These are phyloP conservation scores for Nevesoporus exiguus DNA, from an alignment of 768 basidiomycete genomes.

Conservation along the genomic window DNA sequence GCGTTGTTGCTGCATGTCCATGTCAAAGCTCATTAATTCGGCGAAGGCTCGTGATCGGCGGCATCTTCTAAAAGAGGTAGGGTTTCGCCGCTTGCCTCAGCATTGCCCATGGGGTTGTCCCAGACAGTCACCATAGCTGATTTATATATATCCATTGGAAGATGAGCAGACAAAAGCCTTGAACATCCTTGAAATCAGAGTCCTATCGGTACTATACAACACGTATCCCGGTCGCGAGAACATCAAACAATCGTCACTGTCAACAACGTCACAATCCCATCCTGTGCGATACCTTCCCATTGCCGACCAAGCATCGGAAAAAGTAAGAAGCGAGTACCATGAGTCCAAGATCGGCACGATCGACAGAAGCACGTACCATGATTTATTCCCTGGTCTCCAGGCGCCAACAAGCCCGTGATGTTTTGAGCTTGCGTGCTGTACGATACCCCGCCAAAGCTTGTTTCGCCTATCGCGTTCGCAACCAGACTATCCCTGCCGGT, in stretches of 20 bases:
- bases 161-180: neutral
- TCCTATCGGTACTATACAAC: neutral
- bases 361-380: slow-evolving; percentile 35
- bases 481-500: slow-evolving; percentile 38
- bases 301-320: neutral
- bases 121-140: too few relatives aligned
- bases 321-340: neutral
- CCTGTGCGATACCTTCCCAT: slow-evolving; percentile 50
- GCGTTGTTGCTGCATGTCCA: too few relatives aligned
- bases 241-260: slow-evolving; percentile 45
- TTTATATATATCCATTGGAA: neutral
- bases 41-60: too few relatives aligned
- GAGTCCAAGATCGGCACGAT: neutral
- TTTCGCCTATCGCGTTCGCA: slow-evolving; percentile 35
- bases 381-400: slow-evolving; percentile 51
- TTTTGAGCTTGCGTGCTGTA: slow-evolving; percentile 47
- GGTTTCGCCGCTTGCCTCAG: too few relatives aligned
- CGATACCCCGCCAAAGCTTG: slow-evolving; percentile 39
- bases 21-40: too few relatives aligned
- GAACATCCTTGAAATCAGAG: neutral
- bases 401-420: slow-evolving; percentile 50
- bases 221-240: neutral
- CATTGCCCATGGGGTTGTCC: too few relatives aligned
- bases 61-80: too few relatives aligned
- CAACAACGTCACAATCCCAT: slow-evolving; percentile 53